Conservation (phyloP, 148 eudicot species). For the Suaeda aralocaspica region DNA sequence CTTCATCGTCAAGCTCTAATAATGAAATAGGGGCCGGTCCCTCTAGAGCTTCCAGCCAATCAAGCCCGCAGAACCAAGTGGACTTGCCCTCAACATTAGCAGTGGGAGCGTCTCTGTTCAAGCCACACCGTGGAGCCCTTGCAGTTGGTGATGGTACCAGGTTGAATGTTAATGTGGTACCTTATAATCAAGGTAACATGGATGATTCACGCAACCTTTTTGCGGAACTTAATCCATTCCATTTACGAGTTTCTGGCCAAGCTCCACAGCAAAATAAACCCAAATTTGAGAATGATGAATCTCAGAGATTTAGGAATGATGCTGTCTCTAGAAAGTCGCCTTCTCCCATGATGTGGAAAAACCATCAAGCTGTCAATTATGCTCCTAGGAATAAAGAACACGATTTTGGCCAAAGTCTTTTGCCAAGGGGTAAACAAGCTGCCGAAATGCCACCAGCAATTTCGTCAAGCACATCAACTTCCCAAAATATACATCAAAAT, state of each 20-base stretch:
- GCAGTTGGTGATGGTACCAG: constrained; percentile 71
- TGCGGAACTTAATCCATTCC: constrained; percentile 93
- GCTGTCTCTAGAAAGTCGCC: constrained; percentile 58
- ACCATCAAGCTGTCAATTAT: constrained; percentile 64
- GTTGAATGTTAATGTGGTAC: constrained; percentile 82
- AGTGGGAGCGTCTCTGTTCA: constrained; percentile 66
- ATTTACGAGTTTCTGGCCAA: constrained; percentile 64
- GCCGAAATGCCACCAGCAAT: constrained; percentile 41
- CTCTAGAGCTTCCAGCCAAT: constrained; percentile 43
- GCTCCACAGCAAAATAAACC: constrained; percentile 48
- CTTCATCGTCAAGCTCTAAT: constrained; percentile 33
- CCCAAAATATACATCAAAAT: constrained; percentile 35
- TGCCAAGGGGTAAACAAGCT: constrained; percentile 37
- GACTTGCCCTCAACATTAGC: constrained; percentile 54
- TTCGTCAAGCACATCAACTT: constrained; percentile 35
- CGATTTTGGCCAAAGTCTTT: constrained; percentile 43
- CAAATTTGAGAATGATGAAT: constrained; percentile 44
- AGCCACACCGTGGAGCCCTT: constrained; percentile 78
- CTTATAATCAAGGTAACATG: constrained; percentile 48
- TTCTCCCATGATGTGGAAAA: constrained; percentile 72
- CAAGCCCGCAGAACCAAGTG: constrained; percentile 43
- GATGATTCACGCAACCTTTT: constrained; percentile 81
- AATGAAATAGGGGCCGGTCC: constrained; percentile 50
- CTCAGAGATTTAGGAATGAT: constrained; percentile 53
- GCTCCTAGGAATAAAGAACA: constrained; percentile 47